Conservation (phyloP, 2,329 filamentous ascomycete genomes). For the Davidsoniella neocaledoniae region DNA sequence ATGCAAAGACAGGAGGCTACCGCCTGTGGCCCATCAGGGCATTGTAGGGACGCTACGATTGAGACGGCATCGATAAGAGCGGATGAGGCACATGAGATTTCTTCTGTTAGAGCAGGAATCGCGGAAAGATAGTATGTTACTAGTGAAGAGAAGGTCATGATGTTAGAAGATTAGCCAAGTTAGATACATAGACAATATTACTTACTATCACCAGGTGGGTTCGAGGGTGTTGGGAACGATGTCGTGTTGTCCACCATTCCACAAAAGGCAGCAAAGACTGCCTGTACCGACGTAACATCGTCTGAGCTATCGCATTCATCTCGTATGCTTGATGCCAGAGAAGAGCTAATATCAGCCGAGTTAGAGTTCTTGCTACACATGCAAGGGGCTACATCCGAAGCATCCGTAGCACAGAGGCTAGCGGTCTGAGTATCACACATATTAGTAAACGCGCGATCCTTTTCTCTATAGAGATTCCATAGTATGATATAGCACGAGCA, state of each 20-base stretch:
- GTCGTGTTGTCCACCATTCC: constrained; percentile 32
- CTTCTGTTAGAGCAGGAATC: constrained; percentile 27
- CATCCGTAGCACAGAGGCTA: constrained; percentile 23
- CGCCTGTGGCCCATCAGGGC: constrained; percentile 24
- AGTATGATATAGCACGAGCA: not conserved
- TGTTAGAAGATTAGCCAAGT: constrained; percentile 1
- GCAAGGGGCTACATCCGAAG: constrained; percentile 30
- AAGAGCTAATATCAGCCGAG: constrained; percentile 25
- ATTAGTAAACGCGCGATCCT: not conserved
- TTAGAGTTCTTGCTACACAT: constrained; percentile 35
- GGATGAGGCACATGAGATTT: constrained; percentile 28
- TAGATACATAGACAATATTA: constrained; percentile 11
- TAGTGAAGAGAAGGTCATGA: constrained; percentile 13
- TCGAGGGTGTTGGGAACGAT: constrained; percentile 27
- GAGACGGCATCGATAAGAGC: constrained; percentile 19
- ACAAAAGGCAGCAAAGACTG: constrained; percentile 35
- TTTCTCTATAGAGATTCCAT: not conserved
- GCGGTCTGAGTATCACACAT: constrained; percentile 16
- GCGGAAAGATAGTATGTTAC: constrained; percentile 40
- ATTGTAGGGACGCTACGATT: not conserved
- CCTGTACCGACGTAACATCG: constrained; percentile 25
- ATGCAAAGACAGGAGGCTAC: constrained; percentile 36
- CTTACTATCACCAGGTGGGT: constrained; percentile 35
- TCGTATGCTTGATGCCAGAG: constrained; percentile 27
- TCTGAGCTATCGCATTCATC: constrained; percentile 29